Evolutionary conservation across 805 yeast species (phyloP).

Genomic region (Saccharomycopsis sp.): DNA sequence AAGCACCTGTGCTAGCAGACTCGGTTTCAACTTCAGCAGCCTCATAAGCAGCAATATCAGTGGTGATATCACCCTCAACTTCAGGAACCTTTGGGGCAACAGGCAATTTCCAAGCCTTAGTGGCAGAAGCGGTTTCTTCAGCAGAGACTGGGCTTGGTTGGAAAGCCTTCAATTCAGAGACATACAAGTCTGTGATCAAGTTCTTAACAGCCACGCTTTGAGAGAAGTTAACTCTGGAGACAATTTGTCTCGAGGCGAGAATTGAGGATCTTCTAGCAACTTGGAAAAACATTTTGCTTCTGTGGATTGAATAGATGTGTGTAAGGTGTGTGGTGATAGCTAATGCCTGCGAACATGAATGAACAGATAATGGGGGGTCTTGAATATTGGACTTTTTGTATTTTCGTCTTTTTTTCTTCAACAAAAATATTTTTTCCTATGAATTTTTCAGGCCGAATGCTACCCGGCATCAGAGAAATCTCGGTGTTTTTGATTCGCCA

Average conservation of each 20-base stretch:
- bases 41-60: conserved; percentile 63
- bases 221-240: not conserved
- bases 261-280: conserved; percentile 19
- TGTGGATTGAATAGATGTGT: not conserved
- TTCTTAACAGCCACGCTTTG: conserved; percentile 33
- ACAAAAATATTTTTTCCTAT: not conserved
- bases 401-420: not conserved
- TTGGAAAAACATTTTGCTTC: conserved; percentile 18
- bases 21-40: conserved; percentile 68
- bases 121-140: conserved; percentile 69
- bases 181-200: conserved; percentile 76
- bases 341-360: not conserved
- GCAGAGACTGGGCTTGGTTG: conserved; percentile 74
- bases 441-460: not conserved
- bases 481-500: not conserved
- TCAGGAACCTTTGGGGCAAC: conserved; percentile 69
- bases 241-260: not conserved
- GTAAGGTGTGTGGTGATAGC: not conserved
- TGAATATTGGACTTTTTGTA: not conserved
- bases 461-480: not conserved
- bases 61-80: conserved; percentile 60
- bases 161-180: conserved; percentile 81
- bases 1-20: conserved; percentile 41
- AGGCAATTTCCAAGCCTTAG: conserved; percentile 81
- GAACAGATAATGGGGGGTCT: not conserved